Conservation (phyloP, 2,329 filamentous ascomycete genomes). For the Aspergillus sp. region DNA sequence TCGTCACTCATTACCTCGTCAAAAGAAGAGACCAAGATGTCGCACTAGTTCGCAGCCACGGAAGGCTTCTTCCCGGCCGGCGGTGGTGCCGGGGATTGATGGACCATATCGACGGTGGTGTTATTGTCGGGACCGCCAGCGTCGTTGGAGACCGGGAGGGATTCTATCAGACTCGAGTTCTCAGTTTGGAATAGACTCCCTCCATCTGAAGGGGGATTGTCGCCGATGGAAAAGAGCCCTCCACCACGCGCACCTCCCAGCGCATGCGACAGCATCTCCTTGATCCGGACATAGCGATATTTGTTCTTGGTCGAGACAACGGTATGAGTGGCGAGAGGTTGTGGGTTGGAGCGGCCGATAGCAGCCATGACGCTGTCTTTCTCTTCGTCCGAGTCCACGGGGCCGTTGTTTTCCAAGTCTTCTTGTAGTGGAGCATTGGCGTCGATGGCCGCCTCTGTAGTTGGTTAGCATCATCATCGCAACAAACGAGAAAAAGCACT, state of each 20-base stretch:
- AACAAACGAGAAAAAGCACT: slow-evolving; percentile 28
- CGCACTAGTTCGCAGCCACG: slow-evolving; percentile 10
- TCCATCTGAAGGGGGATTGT: slow-evolving; percentile 22
- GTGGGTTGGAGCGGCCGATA: slow-evolving; percentile 64
- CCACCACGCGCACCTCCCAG: slow-evolving; percentile 44
- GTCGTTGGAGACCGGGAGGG: slow-evolving; percentile 16
- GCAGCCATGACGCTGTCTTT: slow-evolving; percentile 80
- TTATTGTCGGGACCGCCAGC: slow-evolving; percentile 14
- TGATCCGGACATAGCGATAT: slow-evolving; percentile 56
- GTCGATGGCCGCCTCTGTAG: slow-evolving; percentile 81
- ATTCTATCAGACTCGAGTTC: slow-evolving; percentile 12
- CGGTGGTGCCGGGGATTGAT: slow-evolving; percentile 14
- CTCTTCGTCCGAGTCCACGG: slow-evolving; percentile 92
- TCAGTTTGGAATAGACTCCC: slow-evolving; percentile 27
- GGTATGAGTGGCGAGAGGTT: slow-evolving; percentile 62
- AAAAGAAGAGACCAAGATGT: slow-evolving; percentile 1
- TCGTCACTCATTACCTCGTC: slow-evolving; percentile 4
- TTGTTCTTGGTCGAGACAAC: slow-evolving; percentile 44
- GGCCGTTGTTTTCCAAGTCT: slow-evolving; percentile 69
- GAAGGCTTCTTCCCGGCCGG: slow-evolving; percentile 15
- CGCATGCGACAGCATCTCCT: slow-evolving; percentile 54
- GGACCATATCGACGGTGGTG: slow-evolving; percentile 13
- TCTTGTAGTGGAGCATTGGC: slow-evolving; percentile 87
- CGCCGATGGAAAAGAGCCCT: slow-evolving; percentile 37
- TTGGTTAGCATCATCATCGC: slow-evolving; percentile 4